Evolutionary conservation across 2,329 filamentous ascomycete genomes (phyloP).

Genomic region (Venturia aucupariae): DNA sequence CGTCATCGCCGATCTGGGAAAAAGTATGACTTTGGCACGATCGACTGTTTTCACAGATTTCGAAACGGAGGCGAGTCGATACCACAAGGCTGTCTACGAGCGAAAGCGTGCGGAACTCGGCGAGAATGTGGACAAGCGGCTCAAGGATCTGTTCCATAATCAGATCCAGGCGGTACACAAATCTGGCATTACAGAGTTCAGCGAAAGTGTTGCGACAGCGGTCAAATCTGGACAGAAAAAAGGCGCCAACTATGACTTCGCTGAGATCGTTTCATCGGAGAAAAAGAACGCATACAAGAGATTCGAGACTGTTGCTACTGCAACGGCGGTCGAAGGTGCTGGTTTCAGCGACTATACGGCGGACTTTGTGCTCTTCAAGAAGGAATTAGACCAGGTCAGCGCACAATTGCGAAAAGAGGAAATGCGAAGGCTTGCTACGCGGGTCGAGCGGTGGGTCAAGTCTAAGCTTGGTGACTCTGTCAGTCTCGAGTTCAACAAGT

Average conservation of each 20-base stretch:
- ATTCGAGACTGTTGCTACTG: slow-evolving; percentile 68
- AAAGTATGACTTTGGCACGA: slow-evolving; percentile 62
- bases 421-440: slow-evolving; percentile 83
- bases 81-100: slow-evolving; percentile 91
- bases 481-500: slow-evolving; percentile 89
- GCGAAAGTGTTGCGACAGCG: slow-evolving; percentile 72
- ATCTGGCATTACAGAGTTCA: slow-evolving; percentile 72
- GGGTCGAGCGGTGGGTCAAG: slow-evolving; percentile 89
- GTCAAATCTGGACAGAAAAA: slow-evolving; percentile 93
- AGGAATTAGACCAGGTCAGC: slow-evolving; percentile 86
- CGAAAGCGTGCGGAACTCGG: slow-evolving; percentile 80
- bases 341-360: slow-evolving; percentile 81
- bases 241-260: slow-evolving; percentile 78
- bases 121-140: slow-evolving; percentile 73
- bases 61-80: slow-evolving; percentile 80
- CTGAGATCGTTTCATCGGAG: slow-evolving; percentile 79
- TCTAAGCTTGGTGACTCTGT: slow-evolving; percentile 79
- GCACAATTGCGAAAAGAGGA: slow-evolving; percentile 81
- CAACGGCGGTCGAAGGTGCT: slow-evolving; percentile 67
- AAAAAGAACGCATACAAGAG: slow-evolving; percentile 65
- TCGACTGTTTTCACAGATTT: slow-evolving; percentile 71
- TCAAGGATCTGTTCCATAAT: slow-evolving; percentile 82
- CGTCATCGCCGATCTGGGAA: slow-evolving; percentile 67
- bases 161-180: slow-evolving; percentile 87
- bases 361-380: slow-evolving; percentile 70